These are phyloP conservation scores for Pleurotus platypus DNA, from an alignment of 768 basidiomycete species.

Conservation along the genomic window DNA sequence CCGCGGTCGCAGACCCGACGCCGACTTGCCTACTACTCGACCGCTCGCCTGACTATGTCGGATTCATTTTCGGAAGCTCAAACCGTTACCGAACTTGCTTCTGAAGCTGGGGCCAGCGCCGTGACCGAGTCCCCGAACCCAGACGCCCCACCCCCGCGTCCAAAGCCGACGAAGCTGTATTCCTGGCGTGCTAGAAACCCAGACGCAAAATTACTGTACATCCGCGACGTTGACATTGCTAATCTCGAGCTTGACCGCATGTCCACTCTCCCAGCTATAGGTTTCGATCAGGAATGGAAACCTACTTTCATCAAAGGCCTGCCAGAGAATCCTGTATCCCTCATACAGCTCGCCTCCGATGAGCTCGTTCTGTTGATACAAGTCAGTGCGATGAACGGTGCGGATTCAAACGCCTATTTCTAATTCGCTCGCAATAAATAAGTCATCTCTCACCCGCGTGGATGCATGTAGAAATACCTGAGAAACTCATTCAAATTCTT, in stretches of 20 bases:
- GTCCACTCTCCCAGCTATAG: conserved; percentile 24
- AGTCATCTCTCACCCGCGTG: background rate
- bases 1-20: too few relatives aligned
- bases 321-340: conserved; percentile 63
- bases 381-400: conserved; percentile 55
- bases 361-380: conserved; percentile 62
- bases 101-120: background rate
- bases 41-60: too few relatives aligned
- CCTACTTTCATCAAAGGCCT: conserved; percentile 53
- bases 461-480: conserved; percentile 44
- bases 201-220: conserved; percentile 27
- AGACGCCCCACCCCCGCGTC: background rate
- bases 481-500: conserved; percentile 47
- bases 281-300: conserved; percentile 82
- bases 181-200: conserved; percentile 32
- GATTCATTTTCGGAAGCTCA: too few relatives aligned
- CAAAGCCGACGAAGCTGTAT: conserved; percentile 28
- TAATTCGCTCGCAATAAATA: background rate
- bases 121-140: background rate
- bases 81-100: too few relatives aligned
- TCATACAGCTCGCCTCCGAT: conserved; percentile 66
- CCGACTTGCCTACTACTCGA: background rate
- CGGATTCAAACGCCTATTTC: conserved; percentile 3
- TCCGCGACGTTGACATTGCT: conserved; percentile 20
- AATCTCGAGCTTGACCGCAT: background rate